Evolutionary conservation across 129 eudicot genomes (phyloP), one percentile per base, ranked within the genome.

Genomic region (Ambrosia trifida): DNA sequence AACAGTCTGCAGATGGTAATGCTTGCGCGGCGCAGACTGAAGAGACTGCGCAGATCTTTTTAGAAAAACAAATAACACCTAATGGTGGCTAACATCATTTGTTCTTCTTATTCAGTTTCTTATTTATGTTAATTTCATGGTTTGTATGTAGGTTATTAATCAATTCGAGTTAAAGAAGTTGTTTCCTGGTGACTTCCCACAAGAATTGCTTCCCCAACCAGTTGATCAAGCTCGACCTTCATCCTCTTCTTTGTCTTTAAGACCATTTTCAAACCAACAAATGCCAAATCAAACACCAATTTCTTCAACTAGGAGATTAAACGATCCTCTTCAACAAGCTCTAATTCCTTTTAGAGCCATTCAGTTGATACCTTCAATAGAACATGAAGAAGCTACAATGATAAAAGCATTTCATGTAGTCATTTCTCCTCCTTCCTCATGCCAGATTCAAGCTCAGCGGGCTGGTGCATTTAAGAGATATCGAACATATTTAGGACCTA

Each of bases 351-450:
- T 83, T 11, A 79, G 84, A 50, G 45, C 76, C 67, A 24, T 31
- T 63, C 85, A 81, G 0, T 56, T 87, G 66, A 83, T 88, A 31
- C 80, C 83, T 9, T 79, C 80, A 8, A 76, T 75, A 63, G 93
- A 93, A 45, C 66, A 71, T 56, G 95, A 88, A 76, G 92, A 89
- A 67, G 89, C 76, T 40, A 86, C 84, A 53, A 80, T 93, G 59
- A 89, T 85, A 18, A 77, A 51, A 57, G 98, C 98, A 65, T 77
- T 83, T 50, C 71, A 89, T 10, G 85, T 89, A 6, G 94, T 85
- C 43, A 68, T 90, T 28, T 51, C 87, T 63, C 60, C 89, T 32
- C 43, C 77, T 31, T 38, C 80, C 16, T 44, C 82, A 0, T 74
- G 12, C 31, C 81, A n/a, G 30, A 66, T 43, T 60, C 82, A 68